A percentile compares a stretch with the other conserved stretches of the same genome.
These are phyloP conservation scores for Microdochium bolleyi DNA, from an alignment of 2,329 filamentous ascomycete genomes.

Conservation along the genomic window DNA sequence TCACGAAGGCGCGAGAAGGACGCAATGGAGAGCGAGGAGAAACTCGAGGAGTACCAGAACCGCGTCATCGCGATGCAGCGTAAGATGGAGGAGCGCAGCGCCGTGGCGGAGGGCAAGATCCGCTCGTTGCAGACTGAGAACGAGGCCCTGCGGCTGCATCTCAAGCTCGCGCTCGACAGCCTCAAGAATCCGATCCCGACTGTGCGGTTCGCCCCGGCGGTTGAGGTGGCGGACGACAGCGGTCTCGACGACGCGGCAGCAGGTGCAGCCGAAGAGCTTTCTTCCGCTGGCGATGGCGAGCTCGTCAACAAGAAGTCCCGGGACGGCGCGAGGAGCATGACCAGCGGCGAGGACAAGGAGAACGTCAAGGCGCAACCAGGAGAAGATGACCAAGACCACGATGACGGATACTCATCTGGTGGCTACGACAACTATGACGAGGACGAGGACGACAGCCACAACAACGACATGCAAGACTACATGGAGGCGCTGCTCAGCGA, in stretches of 20 bases:
- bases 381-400: slow-evolving; percentile 32
- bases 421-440: slow-evolving; percentile 37
- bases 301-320: slow-evolving; percentile 26
- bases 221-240: slow-evolving; percentile 8
- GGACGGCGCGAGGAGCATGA: slow-evolving; percentile 23
- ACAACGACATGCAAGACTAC: slow-evolving; percentile 45
- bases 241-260: slow-evolving; percentile 16
- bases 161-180: slow-evolving; percentile 78
- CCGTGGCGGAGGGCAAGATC: slow-evolving; percentile 91
- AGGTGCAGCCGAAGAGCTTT: slow-evolving; percentile 18
- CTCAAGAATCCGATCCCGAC: slow-evolving; percentile 84
- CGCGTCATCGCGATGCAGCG: slow-evolving; percentile 86
- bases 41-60: slow-evolving; percentile 88
- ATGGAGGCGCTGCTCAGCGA: slow-evolving; percentile 81
- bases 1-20: slow-evolving; percentile 59
- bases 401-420: slow-evolving; percentile 29
- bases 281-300: slow-evolving; percentile 12
- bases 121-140: slow-evolving; percentile 83
- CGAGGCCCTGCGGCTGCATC: slow-evolving; percentile 77
- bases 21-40: slow-evolving; percentile 69
- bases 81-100: slow-evolving; percentile 88
- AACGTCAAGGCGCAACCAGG: slow-evolving; percentile 15
- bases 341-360: slow-evolving; percentile 52
- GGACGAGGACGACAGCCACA: slow-evolving; percentile 49
- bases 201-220: slow-evolving; percentile 28